phyloP scores from a whole-genome alignment of 208 protist species.

The Blechomonas ayalai region DNA sequence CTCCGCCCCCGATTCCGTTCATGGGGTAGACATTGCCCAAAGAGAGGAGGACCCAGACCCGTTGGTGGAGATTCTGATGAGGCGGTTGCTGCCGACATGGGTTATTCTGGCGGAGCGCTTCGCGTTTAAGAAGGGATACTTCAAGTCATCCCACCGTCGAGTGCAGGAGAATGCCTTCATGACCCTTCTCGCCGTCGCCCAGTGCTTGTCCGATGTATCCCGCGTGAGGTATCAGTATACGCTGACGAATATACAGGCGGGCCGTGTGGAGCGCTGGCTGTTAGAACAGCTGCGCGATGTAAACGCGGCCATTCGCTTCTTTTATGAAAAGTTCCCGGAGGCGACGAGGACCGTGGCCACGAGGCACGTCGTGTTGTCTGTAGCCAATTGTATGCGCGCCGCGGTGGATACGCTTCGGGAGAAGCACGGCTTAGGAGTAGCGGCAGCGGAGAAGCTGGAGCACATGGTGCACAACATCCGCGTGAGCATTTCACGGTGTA shows the following conservation, averaged over 20 bases:
- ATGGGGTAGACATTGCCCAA: background rate
- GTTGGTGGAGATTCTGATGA: conserved; percentile 29
- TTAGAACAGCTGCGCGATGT: conserved; percentile 31
- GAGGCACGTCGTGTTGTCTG: conserved; percentile 47
- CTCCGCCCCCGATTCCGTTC: background rate
- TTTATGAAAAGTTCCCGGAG: conserved; percentile 58
- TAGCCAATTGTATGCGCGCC: conserved; percentile 35
- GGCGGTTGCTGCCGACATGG: conserved; percentile 48
- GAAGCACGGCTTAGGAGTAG: conserved; percentile 43
- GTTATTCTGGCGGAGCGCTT: conserved; percentile 46
- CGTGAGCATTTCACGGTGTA: conserved; percentile 10
- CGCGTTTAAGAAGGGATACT: conserved; percentile 38
- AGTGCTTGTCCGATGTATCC: conserved; percentile 39
- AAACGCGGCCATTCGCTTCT: conserved; percentile 57
- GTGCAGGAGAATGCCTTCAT: conserved; percentile 83
- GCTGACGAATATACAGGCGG: conserved; percentile 27
- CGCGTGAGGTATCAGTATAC: conserved; percentile 58
- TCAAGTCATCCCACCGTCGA: conserved; percentile 34
- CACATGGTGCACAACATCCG: conserved; percentile 26
- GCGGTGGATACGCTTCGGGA: conserved; percentile 32
- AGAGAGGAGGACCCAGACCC: conserved; percentile 4
- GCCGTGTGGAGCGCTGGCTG: conserved; percentile 52
- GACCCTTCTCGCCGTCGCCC: conserved; percentile 54
- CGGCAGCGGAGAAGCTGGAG: conserved; percentile 26
- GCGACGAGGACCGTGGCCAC: conserved; percentile 68